Evolutionary conservation across 2,329 filamentous ascomycete species (phyloP).

Genomic region (Ustilaginoidea virens): DNA sequence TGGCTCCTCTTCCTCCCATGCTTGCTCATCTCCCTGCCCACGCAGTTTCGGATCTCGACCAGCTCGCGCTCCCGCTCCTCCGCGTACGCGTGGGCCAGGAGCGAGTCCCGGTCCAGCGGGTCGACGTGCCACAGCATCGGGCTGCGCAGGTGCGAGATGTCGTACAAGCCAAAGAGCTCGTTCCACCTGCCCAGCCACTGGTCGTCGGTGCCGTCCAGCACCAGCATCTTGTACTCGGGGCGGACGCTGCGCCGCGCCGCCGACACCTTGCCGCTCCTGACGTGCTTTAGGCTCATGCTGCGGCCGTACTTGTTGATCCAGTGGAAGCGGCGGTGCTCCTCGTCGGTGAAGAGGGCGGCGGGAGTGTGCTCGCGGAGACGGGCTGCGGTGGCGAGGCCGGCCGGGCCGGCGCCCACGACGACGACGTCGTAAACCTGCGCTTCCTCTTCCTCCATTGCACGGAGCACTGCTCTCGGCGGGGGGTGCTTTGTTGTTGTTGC

Average conservation of each 20-base stretch:
- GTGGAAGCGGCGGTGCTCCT: conserved; percentile 68
- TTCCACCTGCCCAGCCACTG: conserved; percentile 61
- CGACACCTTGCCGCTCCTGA: conserved; percentile 17
- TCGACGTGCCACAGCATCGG: conserved; percentile 78
- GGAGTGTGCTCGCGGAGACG: conserved; percentile 58
- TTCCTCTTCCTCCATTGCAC: too few relatives aligned
- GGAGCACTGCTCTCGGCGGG: too few relatives aligned
- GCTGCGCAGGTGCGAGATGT: conserved; percentile 58
- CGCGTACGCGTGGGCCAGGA: conserved; percentile 53
- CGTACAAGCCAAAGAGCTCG: conserved; percentile 48
- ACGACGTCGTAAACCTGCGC: conserved; percentile 45
- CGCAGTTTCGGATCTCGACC: conserved; percentile 55
- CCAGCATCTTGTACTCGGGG: conserved; percentile 32
- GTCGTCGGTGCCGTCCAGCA: conserved; percentile 49
- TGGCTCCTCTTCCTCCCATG: conserved; percentile 51
- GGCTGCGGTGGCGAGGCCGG: conserved; percentile 58
- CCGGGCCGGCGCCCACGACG: conserved; percentile 61
- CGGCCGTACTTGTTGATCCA: conserved; percentile 55
- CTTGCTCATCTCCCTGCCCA: conserved; percentile 69
- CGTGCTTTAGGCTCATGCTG: conserved; percentile 39
- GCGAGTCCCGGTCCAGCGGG: conserved; percentile 56
- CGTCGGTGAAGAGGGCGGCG: conserved; percentile 68
- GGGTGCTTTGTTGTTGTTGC: too few relatives aligned
- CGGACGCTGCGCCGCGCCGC: conserved; percentile 3
- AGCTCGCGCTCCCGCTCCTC: conserved; percentile 46